Conservation (phyloP, 2,329 filamentous ascomycete species). For the Tolypocladium inflatum region DNA sequence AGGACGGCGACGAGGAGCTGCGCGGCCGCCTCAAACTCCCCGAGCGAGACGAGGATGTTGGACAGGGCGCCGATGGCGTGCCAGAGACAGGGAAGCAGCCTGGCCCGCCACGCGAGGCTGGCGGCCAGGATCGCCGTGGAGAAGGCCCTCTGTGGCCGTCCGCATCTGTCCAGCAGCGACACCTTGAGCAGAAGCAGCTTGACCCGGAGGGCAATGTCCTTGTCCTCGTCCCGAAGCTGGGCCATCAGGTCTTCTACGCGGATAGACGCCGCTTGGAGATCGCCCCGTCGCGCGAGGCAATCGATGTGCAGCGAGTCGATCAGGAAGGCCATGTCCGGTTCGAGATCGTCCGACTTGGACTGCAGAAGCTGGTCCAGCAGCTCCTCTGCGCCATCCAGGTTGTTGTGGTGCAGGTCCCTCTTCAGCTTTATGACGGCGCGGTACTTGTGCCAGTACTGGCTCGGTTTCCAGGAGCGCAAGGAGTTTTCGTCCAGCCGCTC, state of each 20-base stretch:
- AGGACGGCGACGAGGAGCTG: slow-evolving; percentile 59
- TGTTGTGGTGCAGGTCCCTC: slow-evolving; percentile 47
- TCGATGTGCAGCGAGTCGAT: slow-evolving; percentile 44
- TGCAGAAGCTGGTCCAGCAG: slow-evolving; percentile 44
- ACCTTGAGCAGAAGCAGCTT: slow-evolving; percentile 66
- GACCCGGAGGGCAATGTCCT: slow-evolving; percentile 55
- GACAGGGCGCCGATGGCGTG: slow-evolving; percentile 58
- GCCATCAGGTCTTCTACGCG: slow-evolving; percentile 36
- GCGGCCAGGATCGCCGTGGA: slow-evolving; percentile 68
- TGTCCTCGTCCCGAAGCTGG: slow-evolving; percentile 32
- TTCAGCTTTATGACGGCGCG: slow-evolving; percentile 57
- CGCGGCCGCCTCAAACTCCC: slow-evolving; percentile 59
- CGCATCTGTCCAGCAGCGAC: slow-evolving; percentile 56
- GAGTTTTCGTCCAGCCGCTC: slow-evolving; percentile 44
- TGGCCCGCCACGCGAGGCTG: slow-evolving; percentile 60
- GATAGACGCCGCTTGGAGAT: slow-evolving; percentile 36
- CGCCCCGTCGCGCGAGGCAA: slow-evolving; percentile 36
- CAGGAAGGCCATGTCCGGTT: slow-evolving; percentile 41
- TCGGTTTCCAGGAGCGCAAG: slow-evolving; percentile 65
- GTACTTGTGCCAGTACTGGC: slow-evolving; percentile 63
- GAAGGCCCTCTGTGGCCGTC: slow-evolving; percentile 65
- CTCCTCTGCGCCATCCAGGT: slow-evolving; percentile 40
- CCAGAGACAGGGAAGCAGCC: slow-evolving; percentile 63
- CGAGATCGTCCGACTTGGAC: slow-evolving; percentile 37
- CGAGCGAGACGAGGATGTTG: slow-evolving; percentile 57